Percentiles rank a stretch among this genome's conserved stretches.
phyloP scores from a whole-genome alignment of 257 asterid species.

The Solanum pennellii region DNA sequence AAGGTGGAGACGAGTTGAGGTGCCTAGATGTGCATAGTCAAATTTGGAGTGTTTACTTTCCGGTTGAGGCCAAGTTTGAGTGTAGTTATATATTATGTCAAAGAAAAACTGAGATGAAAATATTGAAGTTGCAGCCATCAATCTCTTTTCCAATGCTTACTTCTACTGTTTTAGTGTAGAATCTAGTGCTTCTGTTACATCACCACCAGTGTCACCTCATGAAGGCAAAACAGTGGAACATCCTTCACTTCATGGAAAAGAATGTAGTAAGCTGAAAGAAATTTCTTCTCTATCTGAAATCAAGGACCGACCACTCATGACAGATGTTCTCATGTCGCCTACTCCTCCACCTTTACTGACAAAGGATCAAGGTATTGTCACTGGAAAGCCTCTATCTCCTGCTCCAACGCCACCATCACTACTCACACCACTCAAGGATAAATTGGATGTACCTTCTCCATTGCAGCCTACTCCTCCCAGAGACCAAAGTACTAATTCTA shows the following conservation, averaged over 20 bases:
- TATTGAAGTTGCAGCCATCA: not conserved
- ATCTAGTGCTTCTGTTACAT: conserved; percentile 7
- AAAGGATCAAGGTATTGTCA: conserved; percentile 15
- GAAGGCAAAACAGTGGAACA: conserved; percentile 12
- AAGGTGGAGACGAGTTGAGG: not conserved
- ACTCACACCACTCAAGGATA: conserved; percentile 25
- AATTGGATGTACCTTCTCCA: conserved; percentile 6
- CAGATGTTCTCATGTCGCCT: conserved; percentile 13
- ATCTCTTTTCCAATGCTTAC: conserved; percentile 15
- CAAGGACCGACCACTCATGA: conserved; percentile 11
- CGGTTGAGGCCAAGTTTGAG: not conserved
- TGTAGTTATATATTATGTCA: not conserved
- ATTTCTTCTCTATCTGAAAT: conserved; percentile 15
- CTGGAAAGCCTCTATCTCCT: conserved; percentile 9
- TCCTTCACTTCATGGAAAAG: conserved; percentile 7
- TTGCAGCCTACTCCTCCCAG: not conserved
- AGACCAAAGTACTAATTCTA: not conserved
- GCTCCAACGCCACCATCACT: conserved; percentile 10
- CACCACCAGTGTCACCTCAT: conserved; percentile 19
- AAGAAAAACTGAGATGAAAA: not conserved
- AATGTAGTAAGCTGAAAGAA: conserved; percentile 6
- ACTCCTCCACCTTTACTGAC: conserved; percentile 10
- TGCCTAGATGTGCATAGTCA: not conserved
- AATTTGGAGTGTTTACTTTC: not conserved
- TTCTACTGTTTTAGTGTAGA: not conserved